phyloP scores from a whole-genome alignment of 345 rosid genomes.

The Populus euphratica region DNA sequence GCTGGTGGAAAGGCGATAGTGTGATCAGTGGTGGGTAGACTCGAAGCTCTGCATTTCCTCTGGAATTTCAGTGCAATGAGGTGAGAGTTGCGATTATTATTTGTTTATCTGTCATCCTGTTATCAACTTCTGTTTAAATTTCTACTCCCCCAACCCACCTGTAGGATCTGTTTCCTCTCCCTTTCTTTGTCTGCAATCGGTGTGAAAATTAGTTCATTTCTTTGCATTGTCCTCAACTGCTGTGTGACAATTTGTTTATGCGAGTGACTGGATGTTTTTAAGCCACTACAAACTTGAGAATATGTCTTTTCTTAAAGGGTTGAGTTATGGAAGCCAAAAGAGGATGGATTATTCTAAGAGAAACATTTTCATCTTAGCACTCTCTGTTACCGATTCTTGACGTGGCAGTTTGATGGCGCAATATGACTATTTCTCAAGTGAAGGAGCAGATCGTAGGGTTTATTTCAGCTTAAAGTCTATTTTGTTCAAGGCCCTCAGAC shows the following conservation, averaged over 20 bases:
- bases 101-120: background rate
- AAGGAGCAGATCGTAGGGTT: background rate
- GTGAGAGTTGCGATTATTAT: constrained; percentile 18
- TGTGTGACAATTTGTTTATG: background rate
- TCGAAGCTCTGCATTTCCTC: constrained; percentile 71
- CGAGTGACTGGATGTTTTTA: background rate
- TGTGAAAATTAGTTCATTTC: background rate
- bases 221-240: background rate
- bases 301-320: background rate
- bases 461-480: background rate
- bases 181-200: background rate
- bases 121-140: background rate
- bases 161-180: background rate
- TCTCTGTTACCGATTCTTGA: background rate
- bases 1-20: constrained; percentile 91
- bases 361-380: background rate
- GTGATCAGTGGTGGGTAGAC: constrained; percentile 85
- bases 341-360: background rate
- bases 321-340: background rate
- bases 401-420: background rate
- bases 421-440: background rate
- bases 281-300: background rate
- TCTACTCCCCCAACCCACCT: background rate
- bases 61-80: constrained; percentile 51
- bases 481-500: constrained; percentile 5